These are phyloP conservation scores for Clonostachys rhizophaga DNA, from an alignment of 2,329 filamentous ascomycete genomes.

Conservation along the genomic window DNA sequence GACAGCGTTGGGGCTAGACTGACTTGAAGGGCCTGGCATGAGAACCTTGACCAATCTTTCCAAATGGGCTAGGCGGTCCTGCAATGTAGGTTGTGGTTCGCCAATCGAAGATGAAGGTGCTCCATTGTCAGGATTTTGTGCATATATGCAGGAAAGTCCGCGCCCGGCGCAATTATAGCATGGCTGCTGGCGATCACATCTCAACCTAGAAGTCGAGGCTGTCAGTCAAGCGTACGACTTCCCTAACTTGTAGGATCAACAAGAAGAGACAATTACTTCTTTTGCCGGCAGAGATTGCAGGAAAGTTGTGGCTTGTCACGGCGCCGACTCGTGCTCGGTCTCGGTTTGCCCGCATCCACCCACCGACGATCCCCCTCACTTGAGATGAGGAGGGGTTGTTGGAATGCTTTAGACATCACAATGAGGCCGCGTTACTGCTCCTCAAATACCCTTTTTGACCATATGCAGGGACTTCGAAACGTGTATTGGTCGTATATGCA, in stretches of 20 bases:
- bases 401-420: no score
- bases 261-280: neutral
- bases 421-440: no score
- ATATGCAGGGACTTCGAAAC: no score
- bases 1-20: neutral
- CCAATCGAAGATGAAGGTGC: neutral
- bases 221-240: slow-evolving; percentile 9
- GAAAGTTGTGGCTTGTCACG: slow-evolving; percentile 1
- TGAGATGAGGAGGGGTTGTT: no score
- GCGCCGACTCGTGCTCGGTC: neutral
- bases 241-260: neutral
- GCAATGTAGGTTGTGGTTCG: slow-evolving; percentile 3
- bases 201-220: slow-evolving; percentile 26
- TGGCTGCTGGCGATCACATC: slow-evolving; percentile 27
- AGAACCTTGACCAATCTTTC: slow-evolving; percentile 13
- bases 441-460: no score
- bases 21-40: neutral
- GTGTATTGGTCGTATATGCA: no score
- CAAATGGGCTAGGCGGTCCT: slow-evolving; percentile 15
- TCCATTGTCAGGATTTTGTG: slow-evolving; percentile 1
- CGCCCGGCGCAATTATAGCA: slow-evolving; percentile 28
- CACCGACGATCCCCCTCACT: no score
- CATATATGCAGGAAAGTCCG: slow-evolving; percentile 18
- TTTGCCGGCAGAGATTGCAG: neutral
- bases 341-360: no score